Conservation (phyloP, 306 rosid species). For the Sindora glabra region DNA sequence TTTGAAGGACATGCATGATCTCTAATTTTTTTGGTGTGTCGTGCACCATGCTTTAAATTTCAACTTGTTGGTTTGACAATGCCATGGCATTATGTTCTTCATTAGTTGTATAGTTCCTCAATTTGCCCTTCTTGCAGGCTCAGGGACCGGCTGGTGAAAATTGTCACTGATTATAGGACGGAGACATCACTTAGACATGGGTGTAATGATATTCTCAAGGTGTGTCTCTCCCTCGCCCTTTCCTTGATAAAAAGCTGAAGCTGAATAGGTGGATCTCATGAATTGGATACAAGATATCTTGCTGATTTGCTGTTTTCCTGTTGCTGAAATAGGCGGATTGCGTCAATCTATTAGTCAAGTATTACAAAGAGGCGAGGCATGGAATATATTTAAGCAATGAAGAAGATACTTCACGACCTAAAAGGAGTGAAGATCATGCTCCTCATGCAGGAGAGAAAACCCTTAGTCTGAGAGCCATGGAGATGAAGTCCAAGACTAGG, state of each 20-base stretch:
- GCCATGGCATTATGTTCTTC: constrained; percentile 7
- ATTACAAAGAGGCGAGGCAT: constrained; percentile 84
- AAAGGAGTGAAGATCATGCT: constrained; percentile 36
- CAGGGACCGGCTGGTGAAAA: constrained; percentile 88
- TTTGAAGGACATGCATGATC: too few relatives aligned
- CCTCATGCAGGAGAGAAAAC: constrained; percentile 55
- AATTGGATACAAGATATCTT: constrained; percentile 13
- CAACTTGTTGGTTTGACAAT: background rate
- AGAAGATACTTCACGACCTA: constrained; percentile 57
- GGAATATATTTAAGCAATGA: constrained; percentile 74
- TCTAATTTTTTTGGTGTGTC: too few relatives aligned
- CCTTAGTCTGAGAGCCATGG: constrained; percentile 34
- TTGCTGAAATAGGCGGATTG: constrained; percentile 66
- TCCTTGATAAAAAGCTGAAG: background rate
- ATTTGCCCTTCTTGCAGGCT: constrained; percentile 47
- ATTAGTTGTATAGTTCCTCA: background rate
- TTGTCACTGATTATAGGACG: constrained; percentile 87
- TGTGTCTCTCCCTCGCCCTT: constrained; percentile 7
- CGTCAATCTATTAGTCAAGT: constrained; percentile 77
- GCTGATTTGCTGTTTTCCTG: constrained; percentile 17
- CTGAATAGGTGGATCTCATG: constrained; percentile 3
- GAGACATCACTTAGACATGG: constrained; percentile 97
- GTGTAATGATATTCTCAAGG: constrained; percentile 95
- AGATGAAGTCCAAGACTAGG: constrained; percentile 66
- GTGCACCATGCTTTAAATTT: background rate